phyloP scores from a whole-genome alignment of 805 yeast genomes.

The Saccharomycopsis fodiens region DNA sequence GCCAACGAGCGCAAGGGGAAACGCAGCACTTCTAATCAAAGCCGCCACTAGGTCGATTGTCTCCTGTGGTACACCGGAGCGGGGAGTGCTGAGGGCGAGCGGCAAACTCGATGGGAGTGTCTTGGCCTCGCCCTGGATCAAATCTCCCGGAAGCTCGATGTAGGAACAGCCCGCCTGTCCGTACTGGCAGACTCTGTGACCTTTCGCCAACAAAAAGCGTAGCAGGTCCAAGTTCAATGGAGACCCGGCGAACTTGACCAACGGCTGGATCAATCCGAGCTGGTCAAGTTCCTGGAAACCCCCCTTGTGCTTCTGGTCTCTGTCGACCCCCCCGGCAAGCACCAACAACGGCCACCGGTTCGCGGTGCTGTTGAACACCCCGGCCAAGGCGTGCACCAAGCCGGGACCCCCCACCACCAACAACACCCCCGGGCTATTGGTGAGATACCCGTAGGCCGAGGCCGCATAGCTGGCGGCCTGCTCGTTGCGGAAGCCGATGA shows the following conservation, averaged over 20 bases:
- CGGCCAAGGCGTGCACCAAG: constrained; percentile 58
- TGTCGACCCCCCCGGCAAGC: constrained; percentile 54
- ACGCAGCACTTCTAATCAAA: constrained; percentile 29
- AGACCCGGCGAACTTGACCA: constrained; percentile 45
- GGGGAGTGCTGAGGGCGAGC: constrained; percentile 25
- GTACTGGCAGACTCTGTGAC: constrained; percentile 35
- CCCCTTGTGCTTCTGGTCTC: constrained; percentile 44
- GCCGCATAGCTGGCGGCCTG: constrained; percentile 76
- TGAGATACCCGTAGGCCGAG: constrained; percentile 58
- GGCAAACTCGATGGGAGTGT: not conserved
- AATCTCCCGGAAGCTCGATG: constrained; percentile 52
- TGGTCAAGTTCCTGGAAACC: constrained; percentile 72
- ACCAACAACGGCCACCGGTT: constrained; percentile 63
- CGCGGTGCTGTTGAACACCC: constrained; percentile 51
- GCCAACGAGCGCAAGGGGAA: constrained; percentile 54
- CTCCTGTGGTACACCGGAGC: constrained; percentile 29
- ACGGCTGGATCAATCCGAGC: constrained; percentile 38
- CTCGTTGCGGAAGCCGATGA: constrained; percentile 59
- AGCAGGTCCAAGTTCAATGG: constrained; percentile 31
- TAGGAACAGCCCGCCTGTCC: constrained; percentile 59
- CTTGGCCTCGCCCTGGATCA: constrained; percentile 17
- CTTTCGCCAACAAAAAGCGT: constrained; percentile 37
- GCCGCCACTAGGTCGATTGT: constrained; percentile 31
- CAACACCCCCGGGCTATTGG: constrained; percentile 57
- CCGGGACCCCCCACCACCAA: constrained; percentile 77